Evolutionary conservation across 139 green algal genomes (phyloP).

Genomic region (Chlorella sp.): DNA sequence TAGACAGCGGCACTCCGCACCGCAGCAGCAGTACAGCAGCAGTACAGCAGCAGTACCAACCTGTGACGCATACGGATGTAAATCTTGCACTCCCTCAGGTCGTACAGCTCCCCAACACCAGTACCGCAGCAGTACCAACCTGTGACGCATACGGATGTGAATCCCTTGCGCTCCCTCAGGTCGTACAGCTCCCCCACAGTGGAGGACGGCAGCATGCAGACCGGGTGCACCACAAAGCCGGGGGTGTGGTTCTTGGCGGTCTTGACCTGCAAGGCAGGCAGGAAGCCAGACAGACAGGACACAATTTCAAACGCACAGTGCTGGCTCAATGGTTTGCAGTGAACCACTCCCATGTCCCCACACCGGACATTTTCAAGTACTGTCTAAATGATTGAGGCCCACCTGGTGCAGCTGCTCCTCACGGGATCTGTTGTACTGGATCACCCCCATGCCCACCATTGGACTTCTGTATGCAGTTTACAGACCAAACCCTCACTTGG

Average conservation of each 20-base stretch:
- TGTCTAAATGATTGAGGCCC: too few relatives aligned
- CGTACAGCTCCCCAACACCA: constrained; percentile 72
- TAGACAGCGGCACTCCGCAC: too few relatives aligned
- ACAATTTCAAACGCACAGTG: too few relatives aligned
- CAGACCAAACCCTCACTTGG: too few relatives aligned
- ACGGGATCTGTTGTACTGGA: background rate
- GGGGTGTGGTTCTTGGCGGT: constrained; percentile 80
- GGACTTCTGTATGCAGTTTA: too few relatives aligned
- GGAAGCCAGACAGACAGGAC: background rate
- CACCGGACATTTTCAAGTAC: too few relatives aligned
- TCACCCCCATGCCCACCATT: too few relatives aligned
- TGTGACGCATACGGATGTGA: constrained; percentile 75
- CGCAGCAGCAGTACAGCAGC: too few relatives aligned
- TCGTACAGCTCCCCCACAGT: constrained; percentile 73
- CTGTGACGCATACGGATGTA: constrained; percentile 75
- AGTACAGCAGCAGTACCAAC: too few relatives aligned
- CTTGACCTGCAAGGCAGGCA: constrained; percentile 7
- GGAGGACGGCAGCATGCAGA: constrained; percentile 57
- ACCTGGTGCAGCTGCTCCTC: background rate
- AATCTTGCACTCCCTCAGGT: constrained; percentile 50
- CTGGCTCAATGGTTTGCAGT: background rate
- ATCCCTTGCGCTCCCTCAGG: constrained; percentile 49
- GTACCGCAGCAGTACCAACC: background rate
- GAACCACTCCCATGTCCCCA: too few relatives aligned
- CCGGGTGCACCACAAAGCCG: constrained; percentile 73